phyloP scores from a whole-genome alignment of 805 yeast genomes.

The Candida nitratophila region DNA sequence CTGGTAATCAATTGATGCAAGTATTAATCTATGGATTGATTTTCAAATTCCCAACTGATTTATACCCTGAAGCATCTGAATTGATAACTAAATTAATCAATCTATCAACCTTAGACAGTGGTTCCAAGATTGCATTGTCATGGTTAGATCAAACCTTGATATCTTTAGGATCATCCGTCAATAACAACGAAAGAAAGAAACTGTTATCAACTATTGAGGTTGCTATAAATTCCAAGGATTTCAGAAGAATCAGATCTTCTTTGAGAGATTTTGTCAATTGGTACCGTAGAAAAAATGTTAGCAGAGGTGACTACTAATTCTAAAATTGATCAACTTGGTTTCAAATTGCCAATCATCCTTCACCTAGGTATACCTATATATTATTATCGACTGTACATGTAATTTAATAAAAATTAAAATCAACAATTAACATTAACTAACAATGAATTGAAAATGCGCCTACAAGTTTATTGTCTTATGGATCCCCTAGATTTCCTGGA shows the following conservation, averaged over 20 bases:
- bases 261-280: constrained; percentile 74
- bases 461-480: too few species aligned
- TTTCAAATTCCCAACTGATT: constrained; percentile 62
- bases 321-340: too few species aligned
- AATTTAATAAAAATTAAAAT: too few species aligned
- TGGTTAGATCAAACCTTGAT: constrained; percentile 57
- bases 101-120: constrained; percentile 37
- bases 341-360: too few species aligned
- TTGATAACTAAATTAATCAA: constrained; percentile 58
- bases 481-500: too few species aligned
- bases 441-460: too few species aligned
- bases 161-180: constrained; percentile 35
- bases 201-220: constrained; percentile 48
- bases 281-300: constrained; percentile 72
- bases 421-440: too few species aligned
- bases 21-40: constrained; percentile 61
- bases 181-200: constrained; percentile 63
- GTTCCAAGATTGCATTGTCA: constrained; percentile 31
- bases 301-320: constrained; percentile 9
- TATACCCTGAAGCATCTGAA: constrained; percentile 69
- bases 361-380: too few species aligned
- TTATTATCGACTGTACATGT: too few species aligned
- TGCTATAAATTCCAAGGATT: constrained; percentile 63
- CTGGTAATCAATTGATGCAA: constrained; percentile 52
- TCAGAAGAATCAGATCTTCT: constrained; percentile 63